A percentile compares a stretch with the other conserved stretches of the same genome.
Conservation (phyloP, 2,329 filamentous ascomycete genomes). For the Xylogone sp. region DNA sequence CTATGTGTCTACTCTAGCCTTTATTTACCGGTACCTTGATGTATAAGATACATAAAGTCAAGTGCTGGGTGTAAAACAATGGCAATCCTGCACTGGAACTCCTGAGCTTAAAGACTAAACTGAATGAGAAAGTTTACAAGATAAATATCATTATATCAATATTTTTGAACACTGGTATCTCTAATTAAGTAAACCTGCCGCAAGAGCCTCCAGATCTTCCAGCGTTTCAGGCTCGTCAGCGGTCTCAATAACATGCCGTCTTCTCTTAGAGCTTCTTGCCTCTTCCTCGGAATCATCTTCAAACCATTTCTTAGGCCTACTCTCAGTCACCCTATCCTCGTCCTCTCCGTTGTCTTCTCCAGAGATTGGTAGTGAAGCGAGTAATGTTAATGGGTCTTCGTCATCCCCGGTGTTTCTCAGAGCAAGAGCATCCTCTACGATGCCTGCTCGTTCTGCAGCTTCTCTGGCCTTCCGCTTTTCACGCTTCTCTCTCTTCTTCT, state of each 20-base stretch:
- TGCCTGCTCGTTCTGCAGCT: conserved; percentile 44
- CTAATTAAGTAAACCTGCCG: conserved; percentile 62
- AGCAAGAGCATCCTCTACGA: conserved; percentile 20
- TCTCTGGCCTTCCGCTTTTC: conserved; percentile 69
- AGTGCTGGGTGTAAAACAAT: too few species aligned
- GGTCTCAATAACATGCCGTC: conserved; percentile 56
- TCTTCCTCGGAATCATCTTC: conserved; percentile 57
- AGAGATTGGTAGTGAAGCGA: conserved; percentile 53
- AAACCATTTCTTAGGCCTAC: conserved; percentile 78
- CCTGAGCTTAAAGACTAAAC: too few species aligned
- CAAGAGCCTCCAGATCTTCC: conserved; percentile 74
- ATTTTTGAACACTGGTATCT: neutral
- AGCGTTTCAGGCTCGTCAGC: conserved; percentile 71
- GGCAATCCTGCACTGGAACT: too few species aligned
- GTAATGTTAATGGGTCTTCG: conserved; percentile 53
- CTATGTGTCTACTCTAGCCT: too few species aligned
- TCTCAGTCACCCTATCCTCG: conserved; percentile 52
- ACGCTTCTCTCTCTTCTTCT: conserved; percentile 73
- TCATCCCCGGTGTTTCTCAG: conserved; percentile 34
- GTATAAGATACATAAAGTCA: too few species aligned
- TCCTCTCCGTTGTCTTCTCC: conserved; percentile 37
- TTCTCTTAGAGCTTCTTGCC: conserved; percentile 38
- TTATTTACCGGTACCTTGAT: too few species aligned
- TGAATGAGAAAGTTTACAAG: neutral
- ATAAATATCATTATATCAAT: neutral